A percentile compares a stretch with the other conserved stretches of the same genome.
Conservation (phyloP, 257 asterid genomes). For the Nicotiana undulata region DNA sequence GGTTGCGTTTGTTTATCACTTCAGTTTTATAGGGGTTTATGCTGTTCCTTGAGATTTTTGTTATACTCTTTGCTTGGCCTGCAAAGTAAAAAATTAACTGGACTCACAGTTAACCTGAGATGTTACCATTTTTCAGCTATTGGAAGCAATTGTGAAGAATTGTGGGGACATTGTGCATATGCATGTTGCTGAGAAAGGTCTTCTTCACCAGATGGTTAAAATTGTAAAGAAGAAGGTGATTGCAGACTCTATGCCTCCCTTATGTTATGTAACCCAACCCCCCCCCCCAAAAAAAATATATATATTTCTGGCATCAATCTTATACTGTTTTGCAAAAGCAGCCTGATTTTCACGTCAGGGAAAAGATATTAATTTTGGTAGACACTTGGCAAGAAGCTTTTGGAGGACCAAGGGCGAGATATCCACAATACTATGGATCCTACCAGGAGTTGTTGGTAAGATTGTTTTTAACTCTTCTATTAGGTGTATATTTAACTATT, state of each 20-base stretch:
- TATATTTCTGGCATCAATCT: background rate
- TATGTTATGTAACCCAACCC: background rate
- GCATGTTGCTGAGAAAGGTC: constrained; percentile 72
- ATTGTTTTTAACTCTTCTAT: background rate
- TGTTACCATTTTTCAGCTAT: constrained; percentile 33
- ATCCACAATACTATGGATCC: constrained; percentile 15
- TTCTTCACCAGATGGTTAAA: constrained; percentile 75
- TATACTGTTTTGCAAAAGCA: constrained; percentile 1
- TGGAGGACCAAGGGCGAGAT: constrained; percentile 20
- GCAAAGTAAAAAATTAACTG: background rate
- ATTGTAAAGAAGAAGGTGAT: constrained; percentile 43
- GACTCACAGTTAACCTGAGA: background rate
- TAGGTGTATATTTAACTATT: background rate
- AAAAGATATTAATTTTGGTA: constrained; percentile 6
- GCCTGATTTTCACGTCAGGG: constrained; percentile 12
- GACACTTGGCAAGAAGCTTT: constrained; percentile 24
- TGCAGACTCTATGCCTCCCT: background rate
- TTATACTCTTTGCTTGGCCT: background rate
- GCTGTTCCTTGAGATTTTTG: background rate
- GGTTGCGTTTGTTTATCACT: background rate
- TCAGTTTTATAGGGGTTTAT: background rate
- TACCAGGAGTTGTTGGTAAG: constrained; percentile 17
- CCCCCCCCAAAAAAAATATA: background rate
- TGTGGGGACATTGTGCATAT: constrained; percentile 72
- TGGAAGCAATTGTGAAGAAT: constrained; percentile 80